A percentile compares a stretch with the other conserved stretches of the same genome.
Conservation (phyloP, 352 stramenopile species). For the Pythium monospermum region DNA sequence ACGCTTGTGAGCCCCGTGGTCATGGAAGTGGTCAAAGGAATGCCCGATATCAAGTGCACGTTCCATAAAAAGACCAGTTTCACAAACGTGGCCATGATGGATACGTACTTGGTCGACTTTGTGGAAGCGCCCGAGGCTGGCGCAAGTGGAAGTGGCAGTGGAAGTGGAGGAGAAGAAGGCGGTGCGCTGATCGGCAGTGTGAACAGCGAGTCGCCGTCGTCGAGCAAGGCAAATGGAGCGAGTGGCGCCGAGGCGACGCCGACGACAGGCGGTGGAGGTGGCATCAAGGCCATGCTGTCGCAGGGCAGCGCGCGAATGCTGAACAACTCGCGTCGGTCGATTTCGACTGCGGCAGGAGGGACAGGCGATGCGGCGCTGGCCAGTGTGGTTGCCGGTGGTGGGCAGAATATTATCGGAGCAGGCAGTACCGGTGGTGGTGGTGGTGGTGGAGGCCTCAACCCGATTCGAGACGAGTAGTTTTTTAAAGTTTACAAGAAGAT, state of each 20-base stretch:
- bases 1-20: conserved; percentile 78
- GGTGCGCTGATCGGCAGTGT: conserved; percentile 20
- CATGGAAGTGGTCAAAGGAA: conserved; percentile 78
- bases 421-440: conserved; percentile 5
- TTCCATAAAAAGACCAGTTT: conserved; percentile 81
- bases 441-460: neutral
- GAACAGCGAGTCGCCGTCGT: conserved; percentile 18
- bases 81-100: conserved; percentile 78
- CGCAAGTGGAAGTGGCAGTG: neutral
- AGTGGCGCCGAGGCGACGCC: conserved; percentile 6
- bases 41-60: conserved; percentile 77
- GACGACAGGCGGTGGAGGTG: neutral
- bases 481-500: no score
- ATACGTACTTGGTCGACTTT: conserved; percentile 82
- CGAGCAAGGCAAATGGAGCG: neutral
- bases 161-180: neutral
- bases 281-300: conserved; percentile 16
- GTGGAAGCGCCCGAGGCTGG: conserved; percentile 33
- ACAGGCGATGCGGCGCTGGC: no score
- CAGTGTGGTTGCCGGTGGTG: no score
- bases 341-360: no score
- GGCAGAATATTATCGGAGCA: neutral
- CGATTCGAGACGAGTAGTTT: conserved; percentile 13
- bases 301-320: conserved; percentile 25
- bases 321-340: conserved; percentile 19